These are phyloP conservation scores for Dryas alaskensis DNA, from an alignment of 306 rosid genomes.

Conservation along the genomic window DNA sequence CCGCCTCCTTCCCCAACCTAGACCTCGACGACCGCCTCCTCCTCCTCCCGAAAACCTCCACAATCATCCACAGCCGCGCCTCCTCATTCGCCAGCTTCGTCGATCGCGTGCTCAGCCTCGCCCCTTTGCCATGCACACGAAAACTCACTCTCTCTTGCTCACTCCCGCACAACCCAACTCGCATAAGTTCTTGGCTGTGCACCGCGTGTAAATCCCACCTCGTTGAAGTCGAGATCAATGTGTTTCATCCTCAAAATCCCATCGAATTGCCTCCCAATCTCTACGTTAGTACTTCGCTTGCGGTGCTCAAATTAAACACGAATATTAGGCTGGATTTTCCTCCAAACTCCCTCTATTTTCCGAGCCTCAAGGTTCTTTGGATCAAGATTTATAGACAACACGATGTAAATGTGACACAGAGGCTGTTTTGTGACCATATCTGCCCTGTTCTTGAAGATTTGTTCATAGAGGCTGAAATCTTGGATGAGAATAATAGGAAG, in stretches of 20 bases:
- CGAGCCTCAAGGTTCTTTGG: constrained; percentile 16
- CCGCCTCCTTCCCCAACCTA: constrained; percentile 14
- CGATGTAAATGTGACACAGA: background rate
- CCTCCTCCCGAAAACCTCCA: background rate
- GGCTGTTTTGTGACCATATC: background rate
- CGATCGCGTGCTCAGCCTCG: background rate
- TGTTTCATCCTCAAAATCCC: background rate
- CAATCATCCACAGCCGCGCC: background rate
- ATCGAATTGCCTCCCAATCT: constrained; percentile 7
- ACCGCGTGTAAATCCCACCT: background rate
- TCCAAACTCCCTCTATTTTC: constrained; percentile 2
- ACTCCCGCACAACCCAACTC: background rate
- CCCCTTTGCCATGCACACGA: background rate
- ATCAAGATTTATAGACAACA: background rate
- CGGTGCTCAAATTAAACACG: constrained; percentile 3
- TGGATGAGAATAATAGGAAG: background rate
- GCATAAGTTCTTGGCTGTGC: constrained; percentile 2
- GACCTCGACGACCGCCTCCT: constrained; percentile 15
- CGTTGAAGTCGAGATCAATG: background rate
- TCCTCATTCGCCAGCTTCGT: constrained; percentile 9
- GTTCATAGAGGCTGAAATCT: background rate
- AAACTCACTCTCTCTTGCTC: constrained; percentile 3
- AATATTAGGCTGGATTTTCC: background rate
- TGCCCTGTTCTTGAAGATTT: constrained; percentile 18
- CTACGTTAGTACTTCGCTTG: constrained; percentile 2